Evolutionary conservation across 129 eudicot species (phyloP), one percentile per base, ranked within the genome.

Genomic region (Saussurea involucrata): DNA sequence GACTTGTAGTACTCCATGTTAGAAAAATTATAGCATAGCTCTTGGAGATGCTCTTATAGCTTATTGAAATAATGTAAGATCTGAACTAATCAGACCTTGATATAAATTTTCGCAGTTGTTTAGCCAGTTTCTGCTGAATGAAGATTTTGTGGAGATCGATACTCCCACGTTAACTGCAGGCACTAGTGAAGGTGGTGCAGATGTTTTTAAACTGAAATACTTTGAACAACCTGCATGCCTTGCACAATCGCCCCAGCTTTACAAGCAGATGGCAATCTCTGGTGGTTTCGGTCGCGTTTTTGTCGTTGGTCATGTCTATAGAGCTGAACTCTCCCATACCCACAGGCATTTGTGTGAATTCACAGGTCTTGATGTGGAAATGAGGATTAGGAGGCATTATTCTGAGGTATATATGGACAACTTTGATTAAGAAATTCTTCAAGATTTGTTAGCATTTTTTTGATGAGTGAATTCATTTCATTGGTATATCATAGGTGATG

Each of bases 221-320:
- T 27, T 27, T 27, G 29, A 27, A 27, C 29, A 27, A 27, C 29
- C 29, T 27, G 29, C 29, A 27, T 27, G 29, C 29, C 83, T 93
- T 72, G 98, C 95, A 2, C 98, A 93, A 68, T 93, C 98, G 31
- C 98, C 98, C 3, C 98, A 90, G 70, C 95, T 93, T 82, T 90
- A 90, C 82, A 93, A 93, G 74, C 98, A 93, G 80, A 90, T 93
- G 98, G 74, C 97, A 11, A 87, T 93, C 18, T 90, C 89, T 85
- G 97, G 95, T 78, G 95, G 85, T 85, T 87, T 93, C 71, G 83
- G 83, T 18, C 88, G 97, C 57, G 95, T 90, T 20, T 93, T 88
- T 81, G 87, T 88, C 77, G 79, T 90, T 31, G 98, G 98, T 63
- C 95, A 95, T 24, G 98, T 93, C 72, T 93, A 83, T 24, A 88